phyloP scores from a whole-genome alignment of 164 flowering plant genomes.

The Nymphaea colorata region DNA sequence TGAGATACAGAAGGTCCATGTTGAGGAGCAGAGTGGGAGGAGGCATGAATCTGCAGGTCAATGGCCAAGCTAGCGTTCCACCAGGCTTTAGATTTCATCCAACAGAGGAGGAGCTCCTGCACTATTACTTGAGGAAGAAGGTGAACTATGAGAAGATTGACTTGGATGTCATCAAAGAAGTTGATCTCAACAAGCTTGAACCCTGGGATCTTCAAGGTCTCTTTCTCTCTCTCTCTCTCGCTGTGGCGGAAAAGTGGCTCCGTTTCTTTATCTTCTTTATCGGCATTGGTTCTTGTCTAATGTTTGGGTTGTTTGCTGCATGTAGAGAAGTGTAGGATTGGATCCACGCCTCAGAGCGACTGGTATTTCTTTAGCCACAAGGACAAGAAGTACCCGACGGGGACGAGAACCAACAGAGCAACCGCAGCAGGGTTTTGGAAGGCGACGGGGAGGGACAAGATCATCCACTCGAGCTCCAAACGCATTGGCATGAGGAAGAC shows the following conservation, averaged over 20 bases:
- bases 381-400: conserved; percentile 80
- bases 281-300: too few species aligned
- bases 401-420: conserved; percentile 72
- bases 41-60: conserved; percentile 1
- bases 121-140: conserved; percentile 14
- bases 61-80: conserved; percentile 5
- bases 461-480: conserved; percentile 50
- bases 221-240: neutral
- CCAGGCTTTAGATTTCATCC: conserved; percentile 20
- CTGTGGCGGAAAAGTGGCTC: neutral
- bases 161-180: conserved; percentile 14
- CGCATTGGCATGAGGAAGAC: conserved; percentile 83
- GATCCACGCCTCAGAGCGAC: conserved; percentile 57
- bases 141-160: conserved; percentile 13
- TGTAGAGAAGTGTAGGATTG: conserved; percentile 55
- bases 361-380: conserved; percentile 86
- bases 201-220: conserved; percentile 20
- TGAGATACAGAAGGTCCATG: too few species aligned
- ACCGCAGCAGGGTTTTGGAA: conserved; percentile 88
- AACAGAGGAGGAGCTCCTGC: conserved; percentile 16
- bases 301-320: neutral
- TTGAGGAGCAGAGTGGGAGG: neutral
- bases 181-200: conserved; percentile 16
- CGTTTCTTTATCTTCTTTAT: neutral
- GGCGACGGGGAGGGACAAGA: conserved; percentile 80